Base-by-base conservation (phyloP, 495 filamentous ascomycete species). In the Aspergillus homomorphus region DNA sequence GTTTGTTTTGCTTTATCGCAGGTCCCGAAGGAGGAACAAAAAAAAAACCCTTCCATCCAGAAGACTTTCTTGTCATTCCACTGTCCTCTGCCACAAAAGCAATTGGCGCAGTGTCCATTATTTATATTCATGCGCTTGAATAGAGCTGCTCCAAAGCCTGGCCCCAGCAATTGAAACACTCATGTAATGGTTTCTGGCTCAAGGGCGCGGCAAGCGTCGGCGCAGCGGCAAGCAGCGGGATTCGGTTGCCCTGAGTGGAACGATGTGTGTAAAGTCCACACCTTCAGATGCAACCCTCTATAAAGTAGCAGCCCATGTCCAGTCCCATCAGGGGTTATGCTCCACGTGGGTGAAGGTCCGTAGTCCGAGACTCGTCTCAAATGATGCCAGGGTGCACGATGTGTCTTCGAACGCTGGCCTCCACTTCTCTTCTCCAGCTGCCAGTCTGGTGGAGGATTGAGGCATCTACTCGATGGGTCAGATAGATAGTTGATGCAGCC, bases 191-290 rank as follows among this genome's bases (percentile, higher is more conserved):
- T 12, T 38, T 38, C 33, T 38, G 2, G 12, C 10, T 38, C 33
- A 14, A 38, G 33, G 16, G 48, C 18, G 48, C 48, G 48, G 48
- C 6, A 51, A 51, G 7, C 48, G 48, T 51, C 48, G 48, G 45
- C 45, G 45, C 45, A 19, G 45, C 45, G 45, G 48, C 48, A 51
- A 51, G 48, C 22, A n/a, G 18, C 48, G 48, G 48, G 23, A 51
- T 51, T 51, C 23, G 15, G 21, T 15, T 9, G 14, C 48, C 24
- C 23, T 38, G 33, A 14, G 33, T 38, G 33, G 33, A 38, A 12
- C 8, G 33, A 38, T 7, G 12, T 38, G 33, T 38, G 33, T 38
- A 38, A 5, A 14, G 33, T 10, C 33, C 33, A 38, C 33, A 38
- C 33, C 33, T 38, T 38, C 33, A 38, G 33, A 19, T 24, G 15